These are phyloP conservation scores for Trypanosoma conorhini DNA, from an alignment of 208 protist species.

Conservation along the genomic window DNA sequence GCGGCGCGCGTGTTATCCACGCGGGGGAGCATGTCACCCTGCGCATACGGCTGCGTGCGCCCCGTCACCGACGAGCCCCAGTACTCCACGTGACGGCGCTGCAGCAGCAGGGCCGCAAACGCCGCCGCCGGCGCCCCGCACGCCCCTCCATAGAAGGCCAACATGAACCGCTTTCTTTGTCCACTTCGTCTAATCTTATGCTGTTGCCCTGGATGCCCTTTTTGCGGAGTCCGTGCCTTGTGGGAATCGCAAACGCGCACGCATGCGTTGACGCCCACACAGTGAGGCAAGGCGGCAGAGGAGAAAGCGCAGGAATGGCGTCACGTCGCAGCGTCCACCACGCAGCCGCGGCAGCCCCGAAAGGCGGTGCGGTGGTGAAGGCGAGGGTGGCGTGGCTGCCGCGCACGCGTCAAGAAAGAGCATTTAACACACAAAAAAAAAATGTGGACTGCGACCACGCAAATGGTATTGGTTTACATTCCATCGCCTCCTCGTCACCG, in stretches of 20 bases:
- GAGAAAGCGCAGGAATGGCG: background rate
- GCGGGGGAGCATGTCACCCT: slow-evolving; percentile 79
- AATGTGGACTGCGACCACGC: background rate
- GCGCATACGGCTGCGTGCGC: slow-evolving; percentile 84
- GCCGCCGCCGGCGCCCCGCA: background rate
- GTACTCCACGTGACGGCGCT: slow-evolving; percentile 78
- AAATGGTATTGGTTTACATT: background rate
- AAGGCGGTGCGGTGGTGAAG: background rate
- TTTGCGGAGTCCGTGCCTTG: background rate
- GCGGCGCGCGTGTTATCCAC: slow-evolving; percentile 68
- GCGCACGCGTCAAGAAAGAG: background rate
- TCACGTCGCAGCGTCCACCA: background rate
- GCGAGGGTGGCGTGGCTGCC: no score
- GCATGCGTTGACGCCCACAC: background rate
- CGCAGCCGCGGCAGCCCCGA: background rate
- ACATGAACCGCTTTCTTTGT: slow-evolving; percentile 1
- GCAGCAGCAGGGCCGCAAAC: slow-evolving; percentile 35
- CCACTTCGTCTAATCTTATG: background rate
- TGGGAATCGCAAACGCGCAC: background rate
- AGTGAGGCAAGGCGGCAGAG: background rate
- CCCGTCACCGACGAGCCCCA: slow-evolving; percentile 73
- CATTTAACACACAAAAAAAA: background rate
- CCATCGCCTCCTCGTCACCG: background rate
- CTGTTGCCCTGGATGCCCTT: background rate
- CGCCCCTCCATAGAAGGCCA: slow-evolving; percentile 6